phyloP scores from a whole-genome alignment of 306 rosid genomes.

The Pueraria montana region DNA sequence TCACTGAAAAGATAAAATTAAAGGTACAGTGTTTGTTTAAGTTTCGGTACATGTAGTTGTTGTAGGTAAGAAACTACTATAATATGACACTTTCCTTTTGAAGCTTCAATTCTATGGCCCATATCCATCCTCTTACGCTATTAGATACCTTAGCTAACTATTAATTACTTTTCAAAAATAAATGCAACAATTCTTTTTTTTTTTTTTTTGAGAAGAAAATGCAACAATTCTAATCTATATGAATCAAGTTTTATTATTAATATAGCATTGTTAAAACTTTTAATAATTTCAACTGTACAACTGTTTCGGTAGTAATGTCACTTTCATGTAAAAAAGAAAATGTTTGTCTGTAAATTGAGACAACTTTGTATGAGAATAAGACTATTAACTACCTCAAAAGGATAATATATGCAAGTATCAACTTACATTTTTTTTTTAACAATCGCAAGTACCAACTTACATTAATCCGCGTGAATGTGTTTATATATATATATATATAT shows the following conservation, averaged over 20 bases:
- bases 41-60: background rate
- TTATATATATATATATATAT: too few relatives aligned
- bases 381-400: too few relatives aligned
- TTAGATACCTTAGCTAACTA: slow-evolving; percentile 1
- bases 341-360: too few relatives aligned
- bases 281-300: background rate
- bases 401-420: too few relatives aligned
- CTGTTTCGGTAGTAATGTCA: background rate
- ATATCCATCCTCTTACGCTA: background rate
- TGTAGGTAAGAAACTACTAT: background rate
- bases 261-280: background rate
- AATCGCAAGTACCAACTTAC: too few relatives aligned
- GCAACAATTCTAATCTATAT: background rate
- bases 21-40: background rate
- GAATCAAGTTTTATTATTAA: background rate
- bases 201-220: too few relatives aligned
- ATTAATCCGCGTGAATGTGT: too few relatives aligned
- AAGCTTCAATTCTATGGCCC: background rate
- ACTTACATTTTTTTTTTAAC: too few relatives aligned
- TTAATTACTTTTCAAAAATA: background rate
- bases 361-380: too few relatives aligned
- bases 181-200: too few relatives aligned
- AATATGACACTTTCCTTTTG: background rate
- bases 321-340: background rate
- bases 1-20: background rate